Conservation (phyloP, 2,329 filamentous ascomycete species). For the Trichoderma koningii region DNA sequence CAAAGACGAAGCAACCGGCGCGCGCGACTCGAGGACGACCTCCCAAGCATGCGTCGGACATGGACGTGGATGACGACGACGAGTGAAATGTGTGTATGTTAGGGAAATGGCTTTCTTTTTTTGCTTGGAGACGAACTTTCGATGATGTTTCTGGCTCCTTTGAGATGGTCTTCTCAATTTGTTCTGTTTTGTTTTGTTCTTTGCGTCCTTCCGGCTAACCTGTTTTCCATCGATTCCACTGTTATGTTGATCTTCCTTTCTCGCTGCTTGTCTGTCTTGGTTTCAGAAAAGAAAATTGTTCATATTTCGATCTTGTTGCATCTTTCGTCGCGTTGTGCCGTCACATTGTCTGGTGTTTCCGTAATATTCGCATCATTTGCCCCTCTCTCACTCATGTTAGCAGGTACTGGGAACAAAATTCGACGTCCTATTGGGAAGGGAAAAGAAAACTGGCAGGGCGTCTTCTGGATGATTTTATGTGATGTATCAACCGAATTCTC, state of each 20-base stretch:
- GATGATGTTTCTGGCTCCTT: not conserved
- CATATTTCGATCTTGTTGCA: not conserved
- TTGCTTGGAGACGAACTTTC: slow-evolving; percentile 17
- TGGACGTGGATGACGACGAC: slow-evolving; percentile 42
- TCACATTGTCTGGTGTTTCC: not conserved
- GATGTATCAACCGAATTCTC: no score
- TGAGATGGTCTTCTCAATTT: not conserved
- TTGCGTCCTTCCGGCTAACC: not conserved
- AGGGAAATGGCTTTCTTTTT: slow-evolving; percentile 9
- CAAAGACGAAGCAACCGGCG: slow-evolving; percentile 31
- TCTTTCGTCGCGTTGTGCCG: not conserved
- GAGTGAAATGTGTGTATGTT: slow-evolving; percentile 23
- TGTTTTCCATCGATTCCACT: not conserved
- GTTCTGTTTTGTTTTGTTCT: not conserved
- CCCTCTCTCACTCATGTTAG: not conserved
- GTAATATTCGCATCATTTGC: not conserved
- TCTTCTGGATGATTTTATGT: no score
- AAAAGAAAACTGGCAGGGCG: no score
- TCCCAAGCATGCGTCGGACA: slow-evolving; percentile 37
- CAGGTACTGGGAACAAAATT: no score
- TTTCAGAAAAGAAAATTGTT: slow-evolving; percentile 14
- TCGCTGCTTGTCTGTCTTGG: not conserved
- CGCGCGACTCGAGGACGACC: slow-evolving; percentile 34
- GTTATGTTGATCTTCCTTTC: not conserved
- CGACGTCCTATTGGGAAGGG: no score